Percentiles rank a stretch among this genome's conserved stretches.
phyloP scores from a whole-genome alignment of 768 basidiomycete genomes.

The Lentinula raphanica region DNA sequence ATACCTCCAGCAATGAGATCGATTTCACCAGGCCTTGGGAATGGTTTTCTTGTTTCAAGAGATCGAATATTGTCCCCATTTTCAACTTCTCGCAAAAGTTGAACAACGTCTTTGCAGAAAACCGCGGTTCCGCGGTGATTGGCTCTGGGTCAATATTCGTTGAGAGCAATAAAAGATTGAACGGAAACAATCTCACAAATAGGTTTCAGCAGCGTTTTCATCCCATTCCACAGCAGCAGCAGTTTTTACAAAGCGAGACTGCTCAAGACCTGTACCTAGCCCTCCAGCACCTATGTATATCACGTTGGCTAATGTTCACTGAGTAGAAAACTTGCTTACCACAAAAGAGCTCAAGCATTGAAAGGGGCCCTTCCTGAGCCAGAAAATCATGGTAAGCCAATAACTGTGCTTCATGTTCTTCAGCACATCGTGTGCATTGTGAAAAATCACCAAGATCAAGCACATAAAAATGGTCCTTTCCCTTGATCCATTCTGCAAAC shows the following conservation, averaged over 20 bases:
- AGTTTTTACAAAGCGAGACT: slow-evolving; percentile 58
- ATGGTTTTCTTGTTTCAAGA: not conserved
- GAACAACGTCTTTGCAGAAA: slow-evolving; percentile 61
- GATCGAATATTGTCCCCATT: not conserved
- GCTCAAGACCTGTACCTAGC: slow-evolving; percentile 59
- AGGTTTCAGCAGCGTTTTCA: slow-evolving; percentile 59
- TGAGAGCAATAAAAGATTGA: not conserved
- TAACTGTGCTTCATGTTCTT: slow-evolving; percentile 25
- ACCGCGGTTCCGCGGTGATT: slow-evolving; percentile 61
- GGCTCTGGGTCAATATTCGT: slow-evolving; percentile 33
- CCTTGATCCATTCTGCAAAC: slow-evolving; percentile 43
- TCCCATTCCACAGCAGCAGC: slow-evolving; percentile 67
- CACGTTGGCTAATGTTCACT: too few relatives aligned
- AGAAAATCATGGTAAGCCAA: slow-evolving; percentile 25
- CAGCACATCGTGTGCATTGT: not conserved
- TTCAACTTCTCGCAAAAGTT: slow-evolving; percentile 30
- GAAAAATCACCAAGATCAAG: slow-evolving; percentile 21
- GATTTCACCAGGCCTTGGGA: slow-evolving; percentile 57
- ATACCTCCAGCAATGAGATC: slow-evolving; percentile 69
- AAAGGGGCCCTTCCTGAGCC: slow-evolving; percentile 36
- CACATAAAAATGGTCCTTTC: slow-evolving; percentile 58
- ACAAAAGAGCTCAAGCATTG: slow-evolving; percentile 57
- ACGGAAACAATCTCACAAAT: slow-evolving; percentile 35
- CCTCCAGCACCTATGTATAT: slow-evolving; percentile 80
- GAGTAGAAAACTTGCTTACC: slow-evolving; percentile 34